Percentiles rank a stretch among this genome's conserved stretches.
These are phyloP conservation scores for Vigna trinervia DNA, from an alignment of 306 rosid genomes.

Conservation along the genomic window DNA sequence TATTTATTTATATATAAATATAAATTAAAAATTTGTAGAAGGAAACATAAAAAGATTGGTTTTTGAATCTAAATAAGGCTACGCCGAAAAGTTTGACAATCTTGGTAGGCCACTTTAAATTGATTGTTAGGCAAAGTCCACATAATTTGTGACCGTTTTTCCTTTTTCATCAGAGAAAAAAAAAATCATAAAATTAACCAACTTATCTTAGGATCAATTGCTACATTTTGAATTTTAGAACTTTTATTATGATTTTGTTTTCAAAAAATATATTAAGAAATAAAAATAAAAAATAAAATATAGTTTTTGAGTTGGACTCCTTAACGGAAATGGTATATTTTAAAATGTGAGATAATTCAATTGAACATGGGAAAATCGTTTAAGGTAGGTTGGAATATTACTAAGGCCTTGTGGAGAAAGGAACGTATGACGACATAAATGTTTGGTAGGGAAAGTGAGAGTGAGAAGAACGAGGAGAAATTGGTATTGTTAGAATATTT, in stretches of 20 bases:
- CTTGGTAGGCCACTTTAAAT: conserved; percentile 29
- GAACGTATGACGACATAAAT: neutral
- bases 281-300: too few relatives aligned
- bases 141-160: neutral
- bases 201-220: neutral
- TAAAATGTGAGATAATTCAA: neutral
- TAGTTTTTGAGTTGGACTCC: too few relatives aligned
- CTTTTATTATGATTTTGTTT: too few relatives aligned
- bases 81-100: conserved; percentile 57
- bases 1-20: neutral
- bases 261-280: too few relatives aligned
- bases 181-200: neutral
- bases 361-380: neutral
- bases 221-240: too few relatives aligned
- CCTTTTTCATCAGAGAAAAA: neutral
- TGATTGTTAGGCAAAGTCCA: conserved; percentile 35
- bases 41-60: conserved; percentile 12
- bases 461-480: neutral
- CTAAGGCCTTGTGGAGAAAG: neutral
- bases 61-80: conserved; percentile 36
- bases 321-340: neutral
- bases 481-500: conserved; percentile 12
- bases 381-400: conserved; percentile 4
- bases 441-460: neutral
- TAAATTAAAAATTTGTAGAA: neutral